Evolutionary conservation across 2,329 filamentous ascomycete species (phyloP).

Genomic region (Cercospora sp.): DNA sequence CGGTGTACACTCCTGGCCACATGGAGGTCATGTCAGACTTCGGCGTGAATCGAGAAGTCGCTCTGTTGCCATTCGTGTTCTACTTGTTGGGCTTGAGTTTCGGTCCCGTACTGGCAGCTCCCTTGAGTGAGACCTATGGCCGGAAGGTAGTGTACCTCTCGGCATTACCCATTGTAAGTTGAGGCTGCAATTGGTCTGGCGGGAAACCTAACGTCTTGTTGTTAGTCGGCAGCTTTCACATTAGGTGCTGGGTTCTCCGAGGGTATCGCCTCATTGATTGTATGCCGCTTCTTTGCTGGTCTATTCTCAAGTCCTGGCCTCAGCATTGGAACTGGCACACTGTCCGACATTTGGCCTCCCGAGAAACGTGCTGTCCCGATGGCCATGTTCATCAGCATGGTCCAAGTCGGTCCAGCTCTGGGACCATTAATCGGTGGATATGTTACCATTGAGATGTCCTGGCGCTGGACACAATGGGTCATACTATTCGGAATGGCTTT

Average conservation of each 20-base stretch:
- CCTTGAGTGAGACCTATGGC: conserved; percentile 60
- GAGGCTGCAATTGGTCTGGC: not conserved
- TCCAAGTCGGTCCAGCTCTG: conserved; percentile 17
- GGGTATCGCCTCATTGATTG: conserved; percentile 52
- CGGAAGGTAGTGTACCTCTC: conserved; percentile 54
- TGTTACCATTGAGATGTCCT: conserved; percentile 31
- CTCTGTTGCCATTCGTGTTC: conserved; percentile 58
- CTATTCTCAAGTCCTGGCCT: conserved; percentile 64
- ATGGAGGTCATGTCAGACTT: conserved; percentile 54
- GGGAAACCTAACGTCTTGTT: not conserved
- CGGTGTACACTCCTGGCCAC: conserved; percentile 26
- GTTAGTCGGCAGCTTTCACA: conserved; percentile 54
- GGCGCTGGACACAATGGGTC: conserved; percentile 41
- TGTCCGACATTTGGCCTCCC: conserved; percentile 27
- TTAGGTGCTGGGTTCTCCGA: conserved; percentile 56
- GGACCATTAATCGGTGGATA: conserved; percentile 37
- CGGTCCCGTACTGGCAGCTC: conserved; percentile 58
- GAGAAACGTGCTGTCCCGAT: conserved; percentile 22
- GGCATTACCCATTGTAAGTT: conserved; percentile 42
- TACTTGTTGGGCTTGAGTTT: conserved; percentile 62
- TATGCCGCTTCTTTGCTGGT: conserved; percentile 69
- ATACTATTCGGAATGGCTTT: conserved; percentile 32
- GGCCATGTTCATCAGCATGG: conserved; percentile 13
- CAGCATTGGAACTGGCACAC: conserved; percentile 22
- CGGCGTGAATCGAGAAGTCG: conserved; percentile 54